A percentile compares a stretch with the other conserved stretches of the same genome.
Evolutionary conservation across 2,329 filamentous ascomycete species (phyloP).

Genomic region (Alternaria sp.): DNA sequence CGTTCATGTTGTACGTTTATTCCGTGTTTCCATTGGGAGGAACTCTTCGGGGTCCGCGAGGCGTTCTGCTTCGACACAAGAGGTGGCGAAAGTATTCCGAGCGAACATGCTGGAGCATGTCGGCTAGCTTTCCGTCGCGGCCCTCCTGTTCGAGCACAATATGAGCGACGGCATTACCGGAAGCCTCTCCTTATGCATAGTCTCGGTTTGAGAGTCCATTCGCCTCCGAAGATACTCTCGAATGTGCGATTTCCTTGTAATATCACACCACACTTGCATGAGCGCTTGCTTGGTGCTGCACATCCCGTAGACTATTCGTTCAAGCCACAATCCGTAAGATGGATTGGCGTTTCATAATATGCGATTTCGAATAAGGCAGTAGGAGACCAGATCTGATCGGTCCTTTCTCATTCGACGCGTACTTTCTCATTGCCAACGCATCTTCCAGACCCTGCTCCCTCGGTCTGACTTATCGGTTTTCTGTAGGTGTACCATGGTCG

Average conservation of each 20-base stretch:
- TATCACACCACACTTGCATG: conserved; percentile 18
- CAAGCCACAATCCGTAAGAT: conserved; percentile 8
- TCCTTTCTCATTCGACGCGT: conserved; percentile 18
- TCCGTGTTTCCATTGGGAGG: neutral
- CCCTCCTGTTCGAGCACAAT: neutral
- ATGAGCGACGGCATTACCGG: conserved; percentile 4
- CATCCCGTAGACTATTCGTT: conserved; percentile 3
- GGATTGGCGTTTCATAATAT: conserved; percentile 24
- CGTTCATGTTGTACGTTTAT: neutral
- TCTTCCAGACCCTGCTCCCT: conserved; percentile 15
- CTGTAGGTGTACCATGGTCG: conserved; percentile 16
- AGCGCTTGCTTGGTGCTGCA: conserved; percentile 5
- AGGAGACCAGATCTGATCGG: conserved; percentile 9
- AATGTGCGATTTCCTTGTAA: conserved; percentile 10
- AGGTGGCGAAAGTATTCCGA: conserved; percentile 11
- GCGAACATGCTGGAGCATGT: neutral
- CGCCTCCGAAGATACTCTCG: conserved; percentile 3
- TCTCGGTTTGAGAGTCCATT: neutral
- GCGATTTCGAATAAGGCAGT: conserved; percentile 16
- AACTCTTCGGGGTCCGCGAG: conserved; percentile 11
- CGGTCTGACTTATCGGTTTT: conserved; percentile 9
- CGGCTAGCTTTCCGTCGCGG: neutral
- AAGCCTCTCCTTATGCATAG: conserved; percentile 1
- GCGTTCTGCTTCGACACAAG: neutral
- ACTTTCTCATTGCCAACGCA: conserved; percentile 27